Percentiles rank a stretch among this genome's conserved stretches.
Evolutionary conservation across 106 monocot genomes (phyloP).

Genomic region (Hemerocallis citrina): DNA sequence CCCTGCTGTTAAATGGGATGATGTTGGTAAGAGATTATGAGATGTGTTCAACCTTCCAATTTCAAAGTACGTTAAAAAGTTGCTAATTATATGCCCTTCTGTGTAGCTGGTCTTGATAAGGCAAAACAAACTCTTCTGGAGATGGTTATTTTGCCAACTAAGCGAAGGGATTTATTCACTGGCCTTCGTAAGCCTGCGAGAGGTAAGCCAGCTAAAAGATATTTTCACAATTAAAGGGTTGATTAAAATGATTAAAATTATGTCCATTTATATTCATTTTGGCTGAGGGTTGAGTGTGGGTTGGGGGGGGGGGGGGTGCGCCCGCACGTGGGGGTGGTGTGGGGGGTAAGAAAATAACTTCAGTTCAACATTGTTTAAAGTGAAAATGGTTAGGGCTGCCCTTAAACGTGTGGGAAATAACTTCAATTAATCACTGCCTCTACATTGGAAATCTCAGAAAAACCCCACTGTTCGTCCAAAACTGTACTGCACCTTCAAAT

Average conservation of each 20-base stretch:
- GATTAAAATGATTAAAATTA: too few species aligned
- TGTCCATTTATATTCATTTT: neutral
- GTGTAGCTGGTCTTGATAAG: conserved; percentile 90
- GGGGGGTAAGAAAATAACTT: too few species aligned
- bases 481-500: too few species aligned
- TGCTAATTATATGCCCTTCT: neutral
- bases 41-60: neutral
- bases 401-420: too few species aligned
- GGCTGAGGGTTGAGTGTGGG: neutral
- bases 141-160: conserved; percentile 98
- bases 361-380: too few species aligned
- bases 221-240: neutral
- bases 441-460: too few species aligned
- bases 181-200: conserved; percentile 89
- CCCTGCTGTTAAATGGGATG: conserved; percentile 95
- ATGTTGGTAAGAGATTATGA: conserved; percentile 69
- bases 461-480: too few species aligned
- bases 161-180: conserved; percentile 92
- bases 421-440: too few species aligned
- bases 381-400: too few species aligned
- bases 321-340: too few species aligned
- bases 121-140: conserved; percentile 97
- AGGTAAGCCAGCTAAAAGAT: conserved; percentile 37
- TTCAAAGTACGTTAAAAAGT: neutral
- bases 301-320: neutral